Evolutionary conservation across 768 basidiomycete species (phyloP), one percentile per base, ranked within the genome.

Genomic region (Termitomyces sp.): DNA sequence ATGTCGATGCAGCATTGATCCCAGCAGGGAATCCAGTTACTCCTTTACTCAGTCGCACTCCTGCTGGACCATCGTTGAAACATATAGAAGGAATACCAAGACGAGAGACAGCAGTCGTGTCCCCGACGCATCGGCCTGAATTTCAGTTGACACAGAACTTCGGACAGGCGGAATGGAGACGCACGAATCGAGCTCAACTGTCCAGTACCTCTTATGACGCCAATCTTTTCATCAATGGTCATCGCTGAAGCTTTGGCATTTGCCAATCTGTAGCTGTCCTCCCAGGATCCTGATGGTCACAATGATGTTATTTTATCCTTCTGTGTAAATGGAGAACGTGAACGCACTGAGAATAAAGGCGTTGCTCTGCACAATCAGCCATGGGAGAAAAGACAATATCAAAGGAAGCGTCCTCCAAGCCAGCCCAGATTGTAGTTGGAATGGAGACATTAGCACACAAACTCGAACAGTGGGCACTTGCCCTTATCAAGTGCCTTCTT

Each of bases 11-110:
- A 6, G 70, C 63, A 40, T 78, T 84, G 63, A 87, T 79, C 0
- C 81, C 84, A 1, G 86, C 72, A 0, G 88, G 88, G 47, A 76
- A 79, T 0, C 77, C 78, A 17, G 78, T 79, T 0, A 78, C 76
- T 27, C 74, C 74, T 60, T 74, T 75, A 35, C 68, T 68, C n/a
- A 75, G 61, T 11, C 76, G 72, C 16, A 77, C 14, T 1, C 79
- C 79, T 23, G 77, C 77, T 0, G 79, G 79, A 5, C 78, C 78
- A 56, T 80, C 79, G 49, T 79, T 72, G 44, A 78, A 71, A 59
- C 79, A 80, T 27, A 80, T 61, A 0, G 76, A 74, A 3, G 78
- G 77, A 28, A 79, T 72, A 5, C 70, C 69, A 32, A 78, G 70
- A 11, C 76, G 70, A 35, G 69, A 28, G 42, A 79, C 65, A 42